phyloP scores from a whole-genome alignment of 2,329 filamentous ascomycete species.

The Colletotrichum kahawae region DNA sequence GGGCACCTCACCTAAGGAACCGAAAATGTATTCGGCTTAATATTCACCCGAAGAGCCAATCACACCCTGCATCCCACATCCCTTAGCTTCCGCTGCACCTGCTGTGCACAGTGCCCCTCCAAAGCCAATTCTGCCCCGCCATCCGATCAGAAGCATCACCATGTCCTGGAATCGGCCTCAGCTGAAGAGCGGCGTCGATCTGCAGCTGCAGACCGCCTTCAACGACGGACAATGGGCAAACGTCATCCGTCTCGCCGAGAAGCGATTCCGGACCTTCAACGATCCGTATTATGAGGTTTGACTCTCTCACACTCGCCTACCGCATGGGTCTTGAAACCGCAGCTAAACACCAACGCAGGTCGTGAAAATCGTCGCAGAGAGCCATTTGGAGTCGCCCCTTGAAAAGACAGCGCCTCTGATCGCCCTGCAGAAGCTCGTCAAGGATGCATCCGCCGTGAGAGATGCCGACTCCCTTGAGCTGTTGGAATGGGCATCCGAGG shows the following conservation, averaged over 20 bases:
- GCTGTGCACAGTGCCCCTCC: constrained; percentile 20
- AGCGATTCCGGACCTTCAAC: constrained; percentile 52
- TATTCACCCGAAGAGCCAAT: constrained; percentile 5
- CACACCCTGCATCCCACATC: background rate
- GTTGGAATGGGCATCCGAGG: constrained; percentile 57
- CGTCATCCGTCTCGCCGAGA: constrained; percentile 57
- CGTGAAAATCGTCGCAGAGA: constrained; percentile 55
- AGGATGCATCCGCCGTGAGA: constrained; percentile 49
- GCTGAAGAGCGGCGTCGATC: constrained; percentile 56
- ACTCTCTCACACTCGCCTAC: background rate
- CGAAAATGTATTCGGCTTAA: background rate
- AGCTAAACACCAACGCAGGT: constrained; percentile 34
- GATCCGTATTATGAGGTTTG: constrained; percentile 62
- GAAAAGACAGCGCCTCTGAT: constrained; percentile 50
- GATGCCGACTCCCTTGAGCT: constrained; percentile 59
- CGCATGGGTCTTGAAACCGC: background rate
- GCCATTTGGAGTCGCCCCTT: constrained; percentile 53
- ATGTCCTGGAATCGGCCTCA: constrained; percentile 32
- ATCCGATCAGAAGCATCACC: constrained; percentile 25
- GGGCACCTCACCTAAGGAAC: too few species aligned
- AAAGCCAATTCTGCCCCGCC: constrained; percentile 25
- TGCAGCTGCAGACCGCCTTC: constrained; percentile 61
- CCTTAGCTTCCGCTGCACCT: constrained; percentile 11
- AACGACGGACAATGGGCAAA: constrained; percentile 58
- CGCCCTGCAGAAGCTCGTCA: constrained; percentile 50